A percentile compares a stretch with the other conserved stretches of the same genome.
phyloP scores from a whole-genome alignment of 179 eudicot species.

The Silene noctiflora region DNA sequence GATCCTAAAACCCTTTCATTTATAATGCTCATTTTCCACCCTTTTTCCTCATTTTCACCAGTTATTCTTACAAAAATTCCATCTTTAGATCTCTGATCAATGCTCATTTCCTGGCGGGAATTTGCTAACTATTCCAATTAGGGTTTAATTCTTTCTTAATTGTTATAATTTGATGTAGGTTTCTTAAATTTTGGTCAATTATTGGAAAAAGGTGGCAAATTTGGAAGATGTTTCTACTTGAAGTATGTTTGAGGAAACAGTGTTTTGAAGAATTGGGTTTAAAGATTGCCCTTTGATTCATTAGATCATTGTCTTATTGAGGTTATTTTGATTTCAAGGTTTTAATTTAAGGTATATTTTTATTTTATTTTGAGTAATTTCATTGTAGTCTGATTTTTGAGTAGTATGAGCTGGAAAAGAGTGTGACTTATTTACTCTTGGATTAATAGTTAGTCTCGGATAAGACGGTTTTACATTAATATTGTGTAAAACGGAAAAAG shows the following conservation, averaged over 20 bases:
- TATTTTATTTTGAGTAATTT: neutral
- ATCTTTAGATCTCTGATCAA: slow-evolving; percentile 26
- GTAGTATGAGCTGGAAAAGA: neutral
- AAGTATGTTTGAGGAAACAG: slow-evolving; percentile 20
- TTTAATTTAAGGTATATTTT: slow-evolving; percentile 16
- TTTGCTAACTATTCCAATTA: slow-evolving; percentile 14
- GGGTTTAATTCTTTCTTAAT: neutral
- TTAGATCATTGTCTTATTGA: neutral
- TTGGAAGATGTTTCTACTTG: slow-evolving; percentile 30
- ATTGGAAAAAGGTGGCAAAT: slow-evolving; percentile 9
- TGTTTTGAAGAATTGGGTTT: slow-evolving; percentile 22
- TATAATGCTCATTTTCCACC: slow-evolving; percentile 5
- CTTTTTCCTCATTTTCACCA: neutral
- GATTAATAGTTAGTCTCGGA: no score
- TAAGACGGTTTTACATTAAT: no score
- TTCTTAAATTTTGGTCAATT: neutral
- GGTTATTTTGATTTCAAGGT: slow-evolving; percentile 22
- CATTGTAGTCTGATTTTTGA: neutral
- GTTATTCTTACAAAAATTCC: neutral
- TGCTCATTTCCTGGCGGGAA: neutral
- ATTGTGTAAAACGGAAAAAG: no score
- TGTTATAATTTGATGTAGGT: slow-evolving; percentile 19
- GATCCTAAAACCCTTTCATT: slow-evolving; percentile 18
- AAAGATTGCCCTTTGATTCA: slow-evolving; percentile 11
- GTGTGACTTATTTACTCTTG: neutral